Conservation (phyloP, 2,329 filamentous ascomycete species). For the Aureobasidium subglaciale region DNA sequence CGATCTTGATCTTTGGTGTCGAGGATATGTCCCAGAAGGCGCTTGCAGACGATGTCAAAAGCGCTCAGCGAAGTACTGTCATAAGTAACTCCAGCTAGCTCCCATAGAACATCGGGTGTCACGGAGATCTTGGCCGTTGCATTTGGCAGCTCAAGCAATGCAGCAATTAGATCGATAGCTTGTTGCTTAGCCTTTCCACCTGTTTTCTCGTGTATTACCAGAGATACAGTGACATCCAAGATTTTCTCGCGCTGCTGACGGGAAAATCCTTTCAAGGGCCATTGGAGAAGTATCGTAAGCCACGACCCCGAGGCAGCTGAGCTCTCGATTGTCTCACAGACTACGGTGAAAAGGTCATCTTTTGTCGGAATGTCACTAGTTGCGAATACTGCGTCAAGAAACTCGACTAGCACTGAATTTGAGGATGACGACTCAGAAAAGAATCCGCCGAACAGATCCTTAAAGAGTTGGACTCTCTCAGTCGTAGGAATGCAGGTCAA, state of each 20-base stretch:
- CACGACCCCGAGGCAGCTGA: not conserved
- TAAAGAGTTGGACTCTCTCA: not conserved
- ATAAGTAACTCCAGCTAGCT: not conserved
- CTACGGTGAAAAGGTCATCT: constrained; percentile 1
- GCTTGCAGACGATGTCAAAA: not conserved
- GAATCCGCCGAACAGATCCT: not conserved
- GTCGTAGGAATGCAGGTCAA: not conserved
- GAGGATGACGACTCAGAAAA: not conserved
- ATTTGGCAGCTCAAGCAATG: constrained; percentile 16
- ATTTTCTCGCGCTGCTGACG: constrained; percentile 16
- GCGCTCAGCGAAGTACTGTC: not conserved
- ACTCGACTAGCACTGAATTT: not conserved
- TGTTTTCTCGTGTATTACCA: not conserved
- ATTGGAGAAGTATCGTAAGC: not conserved
- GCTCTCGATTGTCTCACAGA: not conserved
- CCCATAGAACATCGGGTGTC: not conserved
- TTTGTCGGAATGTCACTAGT: not conserved
- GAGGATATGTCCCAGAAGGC: constrained; percentile 16
- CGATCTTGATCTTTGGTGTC: constrained; percentile 20
- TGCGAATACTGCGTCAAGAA: not conserved
- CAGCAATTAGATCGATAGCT: constrained; percentile 8
- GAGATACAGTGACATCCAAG: constrained; percentile 1
- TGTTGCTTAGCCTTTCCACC: not conserved
- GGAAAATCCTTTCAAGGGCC: constrained; percentile 11
- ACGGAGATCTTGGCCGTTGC: constrained; percentile 14